Evolutionary conservation across 2,329 filamentous ascomycete genomes (phyloP), one percentile per base, ranked within the genome.

Genomic region (Fusarium papillatum): DNA sequence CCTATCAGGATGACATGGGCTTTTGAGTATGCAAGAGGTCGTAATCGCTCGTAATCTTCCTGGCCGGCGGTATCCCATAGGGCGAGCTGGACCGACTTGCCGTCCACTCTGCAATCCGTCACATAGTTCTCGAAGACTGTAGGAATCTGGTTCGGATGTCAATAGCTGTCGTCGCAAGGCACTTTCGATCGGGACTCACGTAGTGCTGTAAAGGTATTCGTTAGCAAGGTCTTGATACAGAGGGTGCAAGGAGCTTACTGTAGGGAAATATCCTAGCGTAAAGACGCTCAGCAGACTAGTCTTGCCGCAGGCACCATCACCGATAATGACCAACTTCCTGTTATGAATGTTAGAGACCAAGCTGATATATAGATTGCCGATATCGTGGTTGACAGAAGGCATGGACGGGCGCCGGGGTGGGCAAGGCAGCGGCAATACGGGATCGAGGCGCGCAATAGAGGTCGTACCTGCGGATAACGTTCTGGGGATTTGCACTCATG

Each of bases 51-150:
- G 84, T 99, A 99, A 84, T 99, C 97, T 90, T 99, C 97, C 85
- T 99, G 97, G 72, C 97, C 97, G 64, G 97, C 97, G n/a, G 97
- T 99, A 92, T 99, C 97, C 97, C 97, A 99, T 80, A 99, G 88
- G 64, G 97, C 97, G 75, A 99, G 90, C 87, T 99, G 97, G 46
- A 99, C 97, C n/a, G 95, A 98, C 84, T 98, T 98, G 81, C 97
- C 97, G 83, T 99, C 97, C 72, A 99, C 97, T 87, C 96, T 91
- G 86, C 97, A 99, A 87, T 99, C 97, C 79, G 97, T 99, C 76
- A 99, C 97, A 82, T 99, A 99, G 87, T 99, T 99, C 84, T 99
- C 97, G 85, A 99, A 99, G 43, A 99, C 97, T 59, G 97, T 99
- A 2, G 97, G 97, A 64, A 98, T 96, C 93, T 84, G 36, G 50